Evolutionary conservation across 352 stramenopile species (phyloP), one percentile per base, ranked within the genome.

Genomic region (Pythium rishiriense): DNA sequence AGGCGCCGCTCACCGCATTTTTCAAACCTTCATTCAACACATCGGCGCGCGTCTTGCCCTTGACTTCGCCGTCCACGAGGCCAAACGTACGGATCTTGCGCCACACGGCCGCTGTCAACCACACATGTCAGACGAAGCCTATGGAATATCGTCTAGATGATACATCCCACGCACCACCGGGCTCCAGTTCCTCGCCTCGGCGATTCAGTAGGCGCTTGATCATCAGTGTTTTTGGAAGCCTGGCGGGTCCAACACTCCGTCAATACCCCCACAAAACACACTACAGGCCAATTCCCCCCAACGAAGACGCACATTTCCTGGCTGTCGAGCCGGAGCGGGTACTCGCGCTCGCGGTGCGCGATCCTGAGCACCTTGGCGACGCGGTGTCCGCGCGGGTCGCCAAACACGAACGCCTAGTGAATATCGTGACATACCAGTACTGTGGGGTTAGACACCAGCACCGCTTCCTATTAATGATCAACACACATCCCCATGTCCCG

Each of bases 81-180:
- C 64, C 71, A 50, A 90, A 92, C 47, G 83, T 92, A 29, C 83
- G 78, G 57, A 92, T 75, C 62, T 92, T 92, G 43, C 83, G 68
- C 83, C 83, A 92, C 33, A 89, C 86, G 35, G 77, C 74, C 51
- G 74, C 82, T 91, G 31, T 37, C 6, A 6, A 37, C 6, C 6
- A 37, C 31, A 37, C 31, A 12, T 12, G 31, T 37, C 11, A 37
- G 31, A 37, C 31, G 11, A 11, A 37, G 6, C 6, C 6, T 39
- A 3, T 10, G 17, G 33, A 9, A 39, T 1, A 9, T 9, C 7
- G 4, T 39, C 33, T 14, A 39, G 5, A 35, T 10, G 31, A 5
- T 10, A 35, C 31, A 10, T 35, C 31, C 31, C n/a, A 55, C 75
- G 25, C 41, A 91, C 83, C 70, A 22, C 66, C 52, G 0, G 68